Percentiles rank a stretch among this genome's conserved stretches.
These are phyloP conservation scores for Eimeria falciformis DNA, from an alignment of 169 alveolate genomes.

Conservation along the genomic window DNA sequence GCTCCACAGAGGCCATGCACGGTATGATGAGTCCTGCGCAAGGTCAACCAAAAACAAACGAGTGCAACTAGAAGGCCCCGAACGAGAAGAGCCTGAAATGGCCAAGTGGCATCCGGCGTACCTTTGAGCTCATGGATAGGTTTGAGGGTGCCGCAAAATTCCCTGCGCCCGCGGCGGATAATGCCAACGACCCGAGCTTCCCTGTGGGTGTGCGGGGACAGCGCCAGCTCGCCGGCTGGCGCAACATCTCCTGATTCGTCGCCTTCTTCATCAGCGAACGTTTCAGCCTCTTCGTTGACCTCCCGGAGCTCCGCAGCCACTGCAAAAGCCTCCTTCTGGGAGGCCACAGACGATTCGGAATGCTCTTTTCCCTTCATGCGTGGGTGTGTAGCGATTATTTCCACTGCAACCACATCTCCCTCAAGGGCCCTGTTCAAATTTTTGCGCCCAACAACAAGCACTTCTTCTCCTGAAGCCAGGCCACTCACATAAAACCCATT, in stretches of 20 bases:
- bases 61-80: not conserved
- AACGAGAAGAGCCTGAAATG: not conserved
- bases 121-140: conserved; percentile 74
- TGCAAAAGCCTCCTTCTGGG: not conserved
- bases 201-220: not conserved
- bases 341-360: not conserved
- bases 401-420: conserved; percentile 97
- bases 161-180: conserved; percentile 91
- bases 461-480: conserved; percentile 11
- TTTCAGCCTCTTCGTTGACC: not conserved
- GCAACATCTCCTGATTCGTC: not conserved
- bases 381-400: conserved; percentile 80
- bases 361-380: not conserved
- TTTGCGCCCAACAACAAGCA: conserved; percentile 71
- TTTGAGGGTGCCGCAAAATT: conserved; percentile 94
- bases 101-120: not conserved
- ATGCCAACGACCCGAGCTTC: conserved; percentile 95
- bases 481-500: not conserved
- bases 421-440: conserved; percentile 97
- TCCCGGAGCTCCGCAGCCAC: conserved; percentile 9
- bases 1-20: conserved; percentile 35
- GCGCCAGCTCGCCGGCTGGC: not conserved
- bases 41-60: not conserved
- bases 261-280: not conserved
- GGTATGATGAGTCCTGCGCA: not conserved